phyloP scores from a whole-genome alignment of 2,329 filamentous ascomycete genomes.

The Colletotrichum sp. region DNA sequence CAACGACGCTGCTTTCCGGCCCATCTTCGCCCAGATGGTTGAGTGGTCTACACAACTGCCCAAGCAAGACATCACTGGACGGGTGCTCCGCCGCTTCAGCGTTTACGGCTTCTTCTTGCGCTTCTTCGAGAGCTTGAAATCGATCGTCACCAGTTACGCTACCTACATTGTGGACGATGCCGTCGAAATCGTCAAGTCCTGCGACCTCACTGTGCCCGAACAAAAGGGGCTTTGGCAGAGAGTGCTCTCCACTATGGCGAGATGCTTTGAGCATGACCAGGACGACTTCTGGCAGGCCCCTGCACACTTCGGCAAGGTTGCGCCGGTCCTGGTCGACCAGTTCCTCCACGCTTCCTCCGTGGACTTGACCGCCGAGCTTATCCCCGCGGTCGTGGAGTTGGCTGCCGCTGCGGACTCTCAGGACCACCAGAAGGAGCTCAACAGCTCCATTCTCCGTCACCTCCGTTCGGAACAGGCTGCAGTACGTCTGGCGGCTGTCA shows the following conservation, averaged over 20 bases:
- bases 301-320: conserved; percentile 79
- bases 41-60: conserved; percentile 76
- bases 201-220: conserved; percentile 52
- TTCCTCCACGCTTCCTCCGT: conserved; percentile 54
- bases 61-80: conserved; percentile 65
- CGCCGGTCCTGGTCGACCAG: conserved; percentile 72
- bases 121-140: conserved; percentile 88
- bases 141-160: conserved; percentile 91
- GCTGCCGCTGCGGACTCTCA: conserved; percentile 82
- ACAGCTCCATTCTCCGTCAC: conserved; percentile 76
- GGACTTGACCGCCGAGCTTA: conserved; percentile 57
- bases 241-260: conserved; percentile 73
- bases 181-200: conserved; percentile 62
- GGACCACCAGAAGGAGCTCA: conserved; percentile 91
- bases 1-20: conserved; percentile 91
- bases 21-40: conserved; percentile 85
- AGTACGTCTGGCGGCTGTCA: conserved; percentile 82
- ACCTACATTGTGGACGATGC: conserved; percentile 82
- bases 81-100: conserved; percentile 70
- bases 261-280: conserved; percentile 86
- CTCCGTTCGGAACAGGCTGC: conserved; percentile 75
- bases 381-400: conserved; percentile 80
- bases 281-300: conserved; percentile 97
- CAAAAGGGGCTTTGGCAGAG: conserved; percentile 69
- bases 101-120: conserved; percentile 80